Evolutionary conservation across 148 eudicot genomes (phyloP), one percentile per base, ranked within the genome.

Genomic region (Rhododendron henanense): DNA sequence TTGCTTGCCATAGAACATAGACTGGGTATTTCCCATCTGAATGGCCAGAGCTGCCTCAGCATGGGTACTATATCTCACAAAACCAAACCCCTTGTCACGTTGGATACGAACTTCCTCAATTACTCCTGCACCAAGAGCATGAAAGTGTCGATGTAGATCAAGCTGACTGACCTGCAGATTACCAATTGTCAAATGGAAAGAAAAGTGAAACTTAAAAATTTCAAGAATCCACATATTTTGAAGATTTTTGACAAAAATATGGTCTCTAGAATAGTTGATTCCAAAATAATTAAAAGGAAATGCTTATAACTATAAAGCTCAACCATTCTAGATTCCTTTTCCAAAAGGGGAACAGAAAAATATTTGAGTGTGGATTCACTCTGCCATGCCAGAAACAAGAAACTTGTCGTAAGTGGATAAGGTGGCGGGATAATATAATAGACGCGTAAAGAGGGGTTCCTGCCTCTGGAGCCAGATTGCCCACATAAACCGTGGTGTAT

Each of bases 11-110:
- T 77, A 90, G 14, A 97, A 92, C 88, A 91, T 65, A 19, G 92
- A 92, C 76, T 93, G 95, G 63, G 96, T 85, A 83, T 97, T 97
- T 82, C 99, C 99, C 90, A 95, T 37, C 90, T 93, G 96, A 89
- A 97, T 97, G 37, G 98, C 99, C 87, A 94, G 83, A 63, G 98
- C 94, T 83, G 99, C 98, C 90, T 95, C 99, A 11, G 93, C 90
- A 90, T 97, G 99, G 85, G 94, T 92, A 78, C 95, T 97, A 91
- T 94, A 97, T 89, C 99, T 92, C 83, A 97, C 98, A 92, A 97
- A 97, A 79, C 99, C 99, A 91, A 97, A 97, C 75, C 99, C 99
- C 85, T 97, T 97, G 84, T 97, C 99, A 71, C 98, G 98, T 86
- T 95, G 98, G 81, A 97, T 90, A 81, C 99, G 90, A 33, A 97